Percentiles rank a stretch among this genome's conserved stretches.
Conservation (phyloP, 2,329 filamentous ascomycete species). For the Monilinia vaccinii-corymbosi region DNA sequence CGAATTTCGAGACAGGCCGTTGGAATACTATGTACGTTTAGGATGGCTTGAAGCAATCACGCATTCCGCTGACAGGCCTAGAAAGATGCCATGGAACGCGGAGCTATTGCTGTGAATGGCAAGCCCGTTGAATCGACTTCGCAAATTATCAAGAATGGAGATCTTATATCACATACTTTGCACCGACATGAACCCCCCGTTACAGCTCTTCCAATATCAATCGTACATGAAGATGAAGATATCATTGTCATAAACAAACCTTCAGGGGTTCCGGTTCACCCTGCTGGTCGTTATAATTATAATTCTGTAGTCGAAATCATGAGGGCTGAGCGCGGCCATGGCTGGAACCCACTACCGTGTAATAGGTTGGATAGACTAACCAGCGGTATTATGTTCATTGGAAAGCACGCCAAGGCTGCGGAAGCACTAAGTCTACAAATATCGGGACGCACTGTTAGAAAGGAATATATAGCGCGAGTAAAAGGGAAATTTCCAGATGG, state of each 20-base stretch:
- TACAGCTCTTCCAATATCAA: constrained; percentile 65
- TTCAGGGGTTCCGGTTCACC: constrained; percentile 87
- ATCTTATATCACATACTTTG: constrained; percentile 83
- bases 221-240: constrained; percentile 86
- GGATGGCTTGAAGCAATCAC: neutral
- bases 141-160: constrained; percentile 75
- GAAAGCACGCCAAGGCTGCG: constrained; percentile 73
- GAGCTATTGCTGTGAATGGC: constrained; percentile 73
- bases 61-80: constrained; percentile 30
- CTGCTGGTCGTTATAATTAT: constrained; percentile 89
- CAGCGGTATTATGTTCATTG: constrained; percentile 96
- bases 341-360: constrained; percentile 59
- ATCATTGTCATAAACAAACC: constrained; percentile 98
- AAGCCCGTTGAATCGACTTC: constrained; percentile 54
- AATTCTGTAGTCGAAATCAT: constrained; percentile 94
- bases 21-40: constrained; percentile 69
- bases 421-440: constrained; percentile 71
- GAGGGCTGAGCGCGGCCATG: constrained; percentile 57
- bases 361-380: constrained; percentile 92
- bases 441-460: constrained; percentile 70
- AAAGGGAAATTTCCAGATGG: constrained; percentile 87
- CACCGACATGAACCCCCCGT: constrained; percentile 96
- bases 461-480: constrained; percentile 91
- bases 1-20: constrained; percentile 82
- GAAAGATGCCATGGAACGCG: constrained; percentile 68